phyloP scores from a whole-genome alignment of 2,329 filamentous ascomycete genomes.

The Dactylellina drechsleri region DNA sequence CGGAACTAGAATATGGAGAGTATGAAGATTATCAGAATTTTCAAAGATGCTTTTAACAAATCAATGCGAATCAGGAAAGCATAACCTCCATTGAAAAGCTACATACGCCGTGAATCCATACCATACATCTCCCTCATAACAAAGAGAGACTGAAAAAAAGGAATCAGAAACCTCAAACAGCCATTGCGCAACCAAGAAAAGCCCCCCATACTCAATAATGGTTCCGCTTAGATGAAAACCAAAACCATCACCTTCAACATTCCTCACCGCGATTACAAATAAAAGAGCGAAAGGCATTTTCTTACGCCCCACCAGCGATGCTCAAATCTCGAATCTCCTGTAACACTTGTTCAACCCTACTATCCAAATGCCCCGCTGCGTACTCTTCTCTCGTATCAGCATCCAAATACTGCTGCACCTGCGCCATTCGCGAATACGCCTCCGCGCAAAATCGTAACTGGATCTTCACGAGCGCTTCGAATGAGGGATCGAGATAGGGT shows the following conservation, averaged over 20 bases:
- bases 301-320: conserved; percentile 78
- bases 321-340: conserved; percentile 97
- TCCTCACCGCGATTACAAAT: conserved; percentile 1
- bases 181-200: not conserved
- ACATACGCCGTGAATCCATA: conserved; percentile 46
- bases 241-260: not conserved
- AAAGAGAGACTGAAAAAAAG: conserved; percentile 1
- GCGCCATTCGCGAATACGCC: conserved; percentile 96
- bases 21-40: not conserved
- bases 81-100: conserved; percentile 26
- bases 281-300: not conserved
- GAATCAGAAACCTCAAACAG: not conserved
- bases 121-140: conserved; percentile 12
- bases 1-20: not conserved
- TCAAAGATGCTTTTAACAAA: not conserved
- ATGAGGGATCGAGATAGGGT: conserved; percentile 94
- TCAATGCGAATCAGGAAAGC: not conserved
- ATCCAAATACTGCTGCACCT: conserved; percentile 98
- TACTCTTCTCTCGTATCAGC: conserved; percentile 96
- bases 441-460: conserved; percentile 94
- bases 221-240: too few species aligned
- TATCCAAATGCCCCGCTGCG: conserved; percentile 89
- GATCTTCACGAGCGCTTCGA: conserved; percentile 98
- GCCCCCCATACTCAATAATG: too few species aligned
- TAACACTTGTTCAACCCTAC: conserved; percentile 90